Evolutionary conservation across 257 asterid species (phyloP).

Genomic region (Solanum infundibuliforme): DNA sequence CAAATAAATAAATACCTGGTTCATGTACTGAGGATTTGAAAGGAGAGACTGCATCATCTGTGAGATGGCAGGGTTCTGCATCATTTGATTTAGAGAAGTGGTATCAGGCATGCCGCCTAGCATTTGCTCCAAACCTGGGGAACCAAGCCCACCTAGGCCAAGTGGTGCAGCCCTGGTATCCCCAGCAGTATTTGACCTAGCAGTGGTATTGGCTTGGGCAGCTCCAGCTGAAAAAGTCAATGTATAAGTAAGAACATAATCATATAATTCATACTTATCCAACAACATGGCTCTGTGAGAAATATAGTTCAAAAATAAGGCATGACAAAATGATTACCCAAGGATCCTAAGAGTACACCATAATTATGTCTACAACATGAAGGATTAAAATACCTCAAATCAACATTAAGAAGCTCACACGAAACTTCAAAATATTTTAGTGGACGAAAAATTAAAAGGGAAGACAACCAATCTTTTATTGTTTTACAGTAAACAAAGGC

Average conservation of each 20-base stretch:
- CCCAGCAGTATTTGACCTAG: constrained; percentile 23
- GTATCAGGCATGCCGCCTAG: constrained; percentile 36
- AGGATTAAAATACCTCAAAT: not conserved
- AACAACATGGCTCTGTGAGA: not conserved
- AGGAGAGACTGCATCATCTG: constrained; percentile 40
- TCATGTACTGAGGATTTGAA: constrained; percentile 47
- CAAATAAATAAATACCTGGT: constrained; percentile 28
- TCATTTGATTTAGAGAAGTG: constrained; percentile 27
- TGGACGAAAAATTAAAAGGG: not conserved
- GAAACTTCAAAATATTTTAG: not conserved
- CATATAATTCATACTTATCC: not conserved
- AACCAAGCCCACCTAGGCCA: constrained; percentile 31
- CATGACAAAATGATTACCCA: not conserved
- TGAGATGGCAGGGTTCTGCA: constrained; percentile 46
- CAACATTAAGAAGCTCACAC: not conserved
- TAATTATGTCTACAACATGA: not conserved
- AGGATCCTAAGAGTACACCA: not conserved
- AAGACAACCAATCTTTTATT: not conserved
- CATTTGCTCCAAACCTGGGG: constrained; percentile 29
- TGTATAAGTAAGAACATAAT: not conserved
- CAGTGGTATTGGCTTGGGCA: constrained; percentile 22
- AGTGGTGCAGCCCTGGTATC: constrained; percentile 20
- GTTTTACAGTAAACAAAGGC: not conserved
- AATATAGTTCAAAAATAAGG: not conserved
- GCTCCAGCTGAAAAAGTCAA: constrained; percentile 30